Percentiles rank a stretch among this genome's conserved stretches.
Evolutionary conservation across 345 rosid genomes (phyloP).

Genomic region (Populus alba): DNA sequence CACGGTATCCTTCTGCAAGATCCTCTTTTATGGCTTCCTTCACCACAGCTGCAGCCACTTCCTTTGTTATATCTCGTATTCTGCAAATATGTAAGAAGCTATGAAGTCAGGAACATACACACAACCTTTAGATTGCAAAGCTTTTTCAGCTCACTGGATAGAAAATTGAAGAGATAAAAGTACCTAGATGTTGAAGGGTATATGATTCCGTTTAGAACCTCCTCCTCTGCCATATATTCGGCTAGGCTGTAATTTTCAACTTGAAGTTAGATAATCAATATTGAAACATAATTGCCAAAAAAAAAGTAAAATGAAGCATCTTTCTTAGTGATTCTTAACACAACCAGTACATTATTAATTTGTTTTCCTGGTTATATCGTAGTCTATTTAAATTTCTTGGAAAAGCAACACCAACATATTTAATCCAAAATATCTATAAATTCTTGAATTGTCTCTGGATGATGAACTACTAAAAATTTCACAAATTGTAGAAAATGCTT

Average conservation of each 20-base stretch:
- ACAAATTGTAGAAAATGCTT: neutral
- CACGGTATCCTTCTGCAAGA: slow-evolving; percentile 79
- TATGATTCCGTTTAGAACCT: slow-evolving; percentile 73
- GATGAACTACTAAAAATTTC: neutral
- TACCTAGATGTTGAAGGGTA: slow-evolving; percentile 90
- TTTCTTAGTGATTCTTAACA: neutral
- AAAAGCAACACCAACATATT: neutral
- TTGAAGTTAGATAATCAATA: slow-evolving; percentile 16
- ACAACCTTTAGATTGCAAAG: neutral
- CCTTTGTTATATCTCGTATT: slow-evolving; percentile 83
- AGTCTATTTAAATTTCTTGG: neutral
- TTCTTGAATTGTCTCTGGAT: neutral
- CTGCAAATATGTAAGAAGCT: slow-evolving; percentile 36
- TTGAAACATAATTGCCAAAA: neutral
- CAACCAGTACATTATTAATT: neutral
- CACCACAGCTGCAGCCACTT: slow-evolving; percentile 83
- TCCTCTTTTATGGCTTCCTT: slow-evolving; percentile 84
- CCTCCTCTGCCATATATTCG: slow-evolving; percentile 86
- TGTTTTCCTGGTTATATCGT: neutral
- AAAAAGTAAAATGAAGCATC: neutral
- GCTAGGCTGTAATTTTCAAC: slow-evolving; percentile 66
- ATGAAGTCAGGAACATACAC: slow-evolving; percentile 1
- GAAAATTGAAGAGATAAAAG: neutral
- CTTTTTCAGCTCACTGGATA: neutral
- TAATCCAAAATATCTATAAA: neutral